A percentile compares a stretch with the other conserved stretches of the same genome.
Evolutionary conservation across 1,139 yeast genomes (phyloP).

Genomic region (Geotrichum reessii): DNA sequence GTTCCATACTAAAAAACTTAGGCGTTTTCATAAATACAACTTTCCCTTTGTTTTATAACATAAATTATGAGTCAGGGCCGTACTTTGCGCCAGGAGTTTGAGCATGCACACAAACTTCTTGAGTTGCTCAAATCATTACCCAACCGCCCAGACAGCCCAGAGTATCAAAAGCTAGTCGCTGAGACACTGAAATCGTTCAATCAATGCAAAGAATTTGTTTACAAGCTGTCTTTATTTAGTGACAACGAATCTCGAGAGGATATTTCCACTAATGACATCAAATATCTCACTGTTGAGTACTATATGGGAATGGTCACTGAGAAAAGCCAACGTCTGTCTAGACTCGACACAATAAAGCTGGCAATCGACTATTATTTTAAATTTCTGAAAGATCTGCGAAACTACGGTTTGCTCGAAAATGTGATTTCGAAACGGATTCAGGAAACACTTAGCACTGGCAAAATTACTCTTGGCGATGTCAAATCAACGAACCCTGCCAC

Average conservation of each 20-base stretch:
- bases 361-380: constrained; percentile 20
- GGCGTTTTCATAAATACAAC: background rate
- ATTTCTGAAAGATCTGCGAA: constrained; percentile 11
- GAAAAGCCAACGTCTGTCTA: constrained; percentile 17
- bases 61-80: constrained; percentile 15
- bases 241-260: constrained; percentile 55
- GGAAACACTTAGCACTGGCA: constrained; percentile 16
- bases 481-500: constrained; percentile 45
- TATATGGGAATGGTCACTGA: constrained; percentile 41
- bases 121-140: constrained; percentile 12
- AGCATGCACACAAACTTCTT: constrained; percentile 16
- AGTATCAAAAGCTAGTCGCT: constrained; percentile 22
- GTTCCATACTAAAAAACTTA: background rate
- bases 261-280: constrained; percentile 48
- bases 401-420: constrained; percentile 12
- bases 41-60: background rate
- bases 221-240: constrained; percentile 47
- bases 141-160: constrained; percentile 20
- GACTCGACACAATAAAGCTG: constrained; percentile 19
- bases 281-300: constrained; percentile 48
- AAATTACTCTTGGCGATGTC: constrained; percentile 24
- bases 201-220: constrained; percentile 26
- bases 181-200: constrained; percentile 21
- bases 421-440: constrained; percentile 20
- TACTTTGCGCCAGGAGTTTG: constrained; percentile 21